A percentile compares a stretch with the other conserved stretches of the same genome.
phyloP scores from a whole-genome alignment of 495 filamentous ascomycete genomes.

The Hyaloscypha bicolor region DNA sequence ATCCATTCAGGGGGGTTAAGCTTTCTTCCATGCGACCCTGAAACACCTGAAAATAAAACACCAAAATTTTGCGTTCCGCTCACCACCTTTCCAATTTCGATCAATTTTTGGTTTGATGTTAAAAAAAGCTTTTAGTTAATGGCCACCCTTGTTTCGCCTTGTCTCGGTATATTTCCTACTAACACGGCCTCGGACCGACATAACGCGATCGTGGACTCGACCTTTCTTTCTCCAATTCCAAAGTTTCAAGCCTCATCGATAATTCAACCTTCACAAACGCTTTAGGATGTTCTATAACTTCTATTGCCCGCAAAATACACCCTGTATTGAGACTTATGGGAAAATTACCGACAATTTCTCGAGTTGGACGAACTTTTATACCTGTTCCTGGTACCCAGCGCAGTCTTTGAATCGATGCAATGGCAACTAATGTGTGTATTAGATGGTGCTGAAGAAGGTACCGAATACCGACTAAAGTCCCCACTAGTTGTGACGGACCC shows the following conservation, averaged over 20 bases:
- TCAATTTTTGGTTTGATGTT: too few relatives aligned
- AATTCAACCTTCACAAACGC: slow-evolving; percentile 11
- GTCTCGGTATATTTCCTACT: too few relatives aligned
- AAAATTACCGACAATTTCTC: slow-evolving; percentile 7
- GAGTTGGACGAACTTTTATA: slow-evolving; percentile 23
- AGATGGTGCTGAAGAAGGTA: slow-evolving; percentile 14
- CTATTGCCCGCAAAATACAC: not conserved
- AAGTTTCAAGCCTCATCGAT: slow-evolving; percentile 7
- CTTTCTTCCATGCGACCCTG: too few relatives aligned
- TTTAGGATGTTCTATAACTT: not conserved
- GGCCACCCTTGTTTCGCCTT: too few relatives aligned
- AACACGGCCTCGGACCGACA: too few relatives aligned
- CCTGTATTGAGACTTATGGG: slow-evolving; percentile 9
- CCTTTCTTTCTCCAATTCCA: not conserved
- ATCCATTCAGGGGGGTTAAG: not conserved
- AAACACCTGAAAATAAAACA: too few relatives aligned
- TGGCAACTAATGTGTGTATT: not conserved
- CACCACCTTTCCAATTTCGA: too few relatives aligned
- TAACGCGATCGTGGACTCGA: not conserved
- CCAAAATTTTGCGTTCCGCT: too few relatives aligned
- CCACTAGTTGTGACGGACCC: slow-evolving; percentile 2
- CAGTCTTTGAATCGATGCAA: not conserved
- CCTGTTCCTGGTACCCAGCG: slow-evolving; percentile 19
- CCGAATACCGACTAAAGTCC: slow-evolving; percentile 8
- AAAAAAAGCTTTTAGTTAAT: too few relatives aligned